A percentile compares a stretch with the other conserved stretches of the same genome.
Conservation (phyloP, 148 eudicot species). For the Simmondsia chinensis region DNA sequence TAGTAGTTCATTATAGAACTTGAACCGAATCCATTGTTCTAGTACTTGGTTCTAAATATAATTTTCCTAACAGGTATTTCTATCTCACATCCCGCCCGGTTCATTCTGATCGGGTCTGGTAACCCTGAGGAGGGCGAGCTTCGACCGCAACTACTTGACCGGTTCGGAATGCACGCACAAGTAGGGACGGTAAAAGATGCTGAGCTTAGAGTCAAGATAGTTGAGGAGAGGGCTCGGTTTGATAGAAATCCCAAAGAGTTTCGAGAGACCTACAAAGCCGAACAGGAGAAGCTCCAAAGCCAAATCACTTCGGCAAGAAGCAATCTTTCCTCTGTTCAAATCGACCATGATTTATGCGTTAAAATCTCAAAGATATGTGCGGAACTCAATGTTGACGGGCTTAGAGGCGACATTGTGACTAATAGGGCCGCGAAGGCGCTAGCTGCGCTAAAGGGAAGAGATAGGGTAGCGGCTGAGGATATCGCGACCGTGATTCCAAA, state of each 20-base stretch:
- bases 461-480: slow-evolving; percentile 70
- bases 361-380: slow-evolving; percentile 89
- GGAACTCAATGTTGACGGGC: slow-evolving; percentile 86
- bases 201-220: slow-evolving; percentile 89
- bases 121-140: slow-evolving; percentile 95
- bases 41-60: too few relatives aligned
- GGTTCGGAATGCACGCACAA: slow-evolving; percentile 97
- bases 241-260: slow-evolving; percentile 77
- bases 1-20: too few relatives aligned
- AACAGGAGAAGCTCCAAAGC: slow-evolving; percentile 70
- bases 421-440: slow-evolving; percentile 94
- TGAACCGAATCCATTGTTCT: too few relatives aligned
- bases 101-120: slow-evolving; percentile 80
- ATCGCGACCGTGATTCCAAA: slow-evolving; percentile 92
- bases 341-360: slow-evolving; percentile 76
- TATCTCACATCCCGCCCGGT: slow-evolving; percentile 90
- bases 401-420: slow-evolving; percentile 92
- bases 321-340: slow-evolving; percentile 52
- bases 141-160: slow-evolving; percentile 80
- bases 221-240: slow-evolving; percentile 83
- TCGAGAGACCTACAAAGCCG: slow-evolving; percentile 48
- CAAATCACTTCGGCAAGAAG: slow-evolving; percentile 60
- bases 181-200: slow-evolving; percentile 93
- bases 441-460: slow-evolving; percentile 87
- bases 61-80: too few relatives aligned